Evolutionary conservation across 176 grass and related monocot genomes (phyloP).

Genomic region (Eragrostis curvula): DNA sequence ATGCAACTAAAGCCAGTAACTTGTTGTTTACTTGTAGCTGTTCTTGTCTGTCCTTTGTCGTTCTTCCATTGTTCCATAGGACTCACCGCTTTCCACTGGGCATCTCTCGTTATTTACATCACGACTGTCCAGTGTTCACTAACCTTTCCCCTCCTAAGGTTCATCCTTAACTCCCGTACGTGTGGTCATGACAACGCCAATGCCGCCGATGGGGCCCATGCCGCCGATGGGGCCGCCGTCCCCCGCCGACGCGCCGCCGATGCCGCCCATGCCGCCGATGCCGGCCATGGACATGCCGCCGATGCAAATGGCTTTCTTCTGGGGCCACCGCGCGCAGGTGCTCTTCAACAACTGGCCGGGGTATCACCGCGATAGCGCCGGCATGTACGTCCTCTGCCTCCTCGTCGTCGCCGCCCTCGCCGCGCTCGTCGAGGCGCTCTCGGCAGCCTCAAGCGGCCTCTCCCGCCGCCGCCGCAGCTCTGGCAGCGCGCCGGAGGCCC

Average conservation of each 20-base stretch:
- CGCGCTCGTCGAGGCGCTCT: slow-evolving; percentile 50
- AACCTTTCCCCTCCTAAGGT: neutral
- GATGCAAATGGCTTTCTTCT: slow-evolving; percentile 69
- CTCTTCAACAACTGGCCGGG: slow-evolving; percentile 72
- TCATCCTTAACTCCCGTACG: neutral
- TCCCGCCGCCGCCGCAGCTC: slow-evolving; percentile 5
- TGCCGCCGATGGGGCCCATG: neutral
- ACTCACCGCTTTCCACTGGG: neutral
- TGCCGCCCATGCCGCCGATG: neutral
- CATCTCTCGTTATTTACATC: slow-evolving; percentile 3
- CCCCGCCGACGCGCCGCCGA: neutral
- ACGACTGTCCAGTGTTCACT: neutral
- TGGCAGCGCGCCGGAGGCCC: neutral
- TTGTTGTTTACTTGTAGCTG: neutral
- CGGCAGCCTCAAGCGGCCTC: neutral
- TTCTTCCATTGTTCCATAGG: neutral
- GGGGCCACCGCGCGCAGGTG: slow-evolving; percentile 54
- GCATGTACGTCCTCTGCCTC: slow-evolving; percentile 70
- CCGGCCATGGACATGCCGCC: slow-evolving; percentile 5
- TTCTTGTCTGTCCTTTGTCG: neutral
- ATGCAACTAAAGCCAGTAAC: neutral
- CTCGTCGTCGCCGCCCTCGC: slow-evolving; percentile 50
- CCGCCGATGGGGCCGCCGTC: neutral
- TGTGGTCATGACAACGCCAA: slow-evolving; percentile 9
- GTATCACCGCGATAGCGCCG: slow-evolving; percentile 23